These are phyloP conservation scores for Aspergillus saccharolyticus DNA, from an alignment of 495 filamentous ascomycete species.

Conservation along the genomic window DNA sequence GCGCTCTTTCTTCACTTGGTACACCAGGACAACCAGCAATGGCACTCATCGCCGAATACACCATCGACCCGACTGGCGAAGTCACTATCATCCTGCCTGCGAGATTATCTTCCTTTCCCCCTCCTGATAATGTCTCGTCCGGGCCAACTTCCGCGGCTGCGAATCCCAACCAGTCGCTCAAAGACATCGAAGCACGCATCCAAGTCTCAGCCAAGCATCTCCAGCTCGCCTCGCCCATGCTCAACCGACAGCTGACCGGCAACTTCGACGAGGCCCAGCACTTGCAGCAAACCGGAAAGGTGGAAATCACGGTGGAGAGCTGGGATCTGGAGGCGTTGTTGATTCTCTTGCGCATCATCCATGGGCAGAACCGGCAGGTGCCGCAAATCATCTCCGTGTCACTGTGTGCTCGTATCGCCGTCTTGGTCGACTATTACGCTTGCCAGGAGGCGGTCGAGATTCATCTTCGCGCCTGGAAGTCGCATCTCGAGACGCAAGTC, in stretches of 20 bases:
- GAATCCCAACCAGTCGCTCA: not conserved
- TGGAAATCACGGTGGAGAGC: not conserved
- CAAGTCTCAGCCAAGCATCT: conserved; percentile 5
- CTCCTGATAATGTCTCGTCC: not conserved
- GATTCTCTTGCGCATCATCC: conserved; percentile 1
- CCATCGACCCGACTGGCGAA: not conserved
- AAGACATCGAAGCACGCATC: not conserved
- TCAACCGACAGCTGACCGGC: not conserved
- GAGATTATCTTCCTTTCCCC: not conserved
- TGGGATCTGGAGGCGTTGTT: conserved; percentile 4
- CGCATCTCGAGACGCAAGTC: not conserved
- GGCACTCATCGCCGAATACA: not conserved
- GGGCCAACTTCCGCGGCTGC: too few relatives aligned
- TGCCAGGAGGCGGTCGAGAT: not conserved
- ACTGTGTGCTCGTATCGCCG: not conserved
- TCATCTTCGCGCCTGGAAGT: not conserved
- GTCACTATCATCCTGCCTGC: not conserved
- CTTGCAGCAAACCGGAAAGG: not conserved
- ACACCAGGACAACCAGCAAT: not conserved
- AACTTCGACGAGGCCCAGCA: not conserved
- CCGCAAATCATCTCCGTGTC: not conserved
- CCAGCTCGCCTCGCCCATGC: not conserved
- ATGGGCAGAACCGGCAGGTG: not conserved
- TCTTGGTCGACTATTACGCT: not conserved
- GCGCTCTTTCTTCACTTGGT: not conserved